phyloP scores from a whole-genome alignment of 164 flowering plant genomes.

The Kalanchoe fedtschenkoi region DNA sequence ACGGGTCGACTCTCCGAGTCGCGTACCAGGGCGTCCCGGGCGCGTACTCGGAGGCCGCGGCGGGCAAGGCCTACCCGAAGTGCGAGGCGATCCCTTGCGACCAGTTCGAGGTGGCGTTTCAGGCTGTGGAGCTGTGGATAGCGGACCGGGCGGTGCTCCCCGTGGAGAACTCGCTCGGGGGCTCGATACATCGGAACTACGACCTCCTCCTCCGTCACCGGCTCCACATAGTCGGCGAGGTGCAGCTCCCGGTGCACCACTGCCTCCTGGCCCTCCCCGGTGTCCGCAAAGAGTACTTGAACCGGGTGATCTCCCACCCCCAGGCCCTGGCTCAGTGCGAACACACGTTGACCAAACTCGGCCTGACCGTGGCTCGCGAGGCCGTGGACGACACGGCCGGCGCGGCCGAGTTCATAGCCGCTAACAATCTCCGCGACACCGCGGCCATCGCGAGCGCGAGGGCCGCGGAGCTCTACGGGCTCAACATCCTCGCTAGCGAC shows the following conservation, averaged over 20 bases:
- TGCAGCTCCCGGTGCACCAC: conserved; percentile 60
- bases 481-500: conserved; percentile 40
- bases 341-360: conserved; percentile 43
- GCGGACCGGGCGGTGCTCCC: conserved; percentile 63
- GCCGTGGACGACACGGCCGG: conserved; percentile 73
- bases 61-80: conserved; percentile 76
- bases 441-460: conserved; percentile 60
- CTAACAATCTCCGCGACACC: conserved; percentile 47
- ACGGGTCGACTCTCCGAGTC: conserved; percentile 71
- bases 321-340: conserved; percentile 67
- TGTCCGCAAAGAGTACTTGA: conserved; percentile 37
- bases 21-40: conserved; percentile 94
- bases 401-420: conserved; percentile 54
- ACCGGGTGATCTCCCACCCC: conserved; percentile 54
- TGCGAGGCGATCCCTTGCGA: conserved; percentile 87
- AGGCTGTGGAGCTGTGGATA: conserved; percentile 68
- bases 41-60: conserved; percentile 89
- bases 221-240: conserved; percentile 70
- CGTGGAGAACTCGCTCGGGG: conserved; percentile 59
- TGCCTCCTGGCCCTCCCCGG: conserved; percentile 65
- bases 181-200: conserved; percentile 58
- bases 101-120: conserved; percentile 76
- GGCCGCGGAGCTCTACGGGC: conserved; percentile 58
- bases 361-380: conserved; percentile 40
- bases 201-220: conserved; percentile 70